These are phyloP conservation scores for Schwanniomyces sp. DNA, from an alignment of 805 yeast genomes.

Conservation along the genomic window DNA sequence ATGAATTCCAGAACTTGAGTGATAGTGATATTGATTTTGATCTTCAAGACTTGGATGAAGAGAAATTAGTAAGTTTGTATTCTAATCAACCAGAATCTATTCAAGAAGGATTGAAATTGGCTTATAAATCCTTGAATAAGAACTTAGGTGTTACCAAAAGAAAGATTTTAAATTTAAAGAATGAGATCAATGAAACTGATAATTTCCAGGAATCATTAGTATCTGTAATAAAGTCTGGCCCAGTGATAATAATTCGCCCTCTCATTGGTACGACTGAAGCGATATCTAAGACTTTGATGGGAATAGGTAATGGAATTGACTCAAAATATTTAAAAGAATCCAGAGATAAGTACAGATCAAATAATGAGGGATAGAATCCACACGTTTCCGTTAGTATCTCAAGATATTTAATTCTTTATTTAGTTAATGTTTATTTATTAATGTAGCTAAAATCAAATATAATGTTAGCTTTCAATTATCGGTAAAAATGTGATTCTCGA, in stretches of 20 bases:
- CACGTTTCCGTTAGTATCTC: neutral
- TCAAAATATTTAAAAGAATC: constrained; percentile 58
- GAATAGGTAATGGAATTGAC: constrained; percentile 78
- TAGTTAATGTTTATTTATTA: neutral
- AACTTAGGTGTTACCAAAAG: constrained; percentile 66
- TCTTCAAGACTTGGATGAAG: constrained; percentile 21
- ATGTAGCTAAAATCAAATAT: neutral
- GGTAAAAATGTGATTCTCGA: neutral
- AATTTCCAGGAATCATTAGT: constrained; percentile 65
- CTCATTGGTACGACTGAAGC: constrained; percentile 93
- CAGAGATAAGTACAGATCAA: constrained; percentile 61
- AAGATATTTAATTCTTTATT: neutral
- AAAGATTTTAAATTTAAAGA: constrained; percentile 58
- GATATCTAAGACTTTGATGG: constrained; percentile 76
- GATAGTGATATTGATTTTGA: constrained; percentile 13
- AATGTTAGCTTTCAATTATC: neutral
- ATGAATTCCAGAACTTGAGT: constrained; percentile 23
- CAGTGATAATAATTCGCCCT: constrained; percentile 78
- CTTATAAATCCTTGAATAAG: constrained; percentile 68
- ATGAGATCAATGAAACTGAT: constrained; percentile 62
- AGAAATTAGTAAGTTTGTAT: constrained; percentile 61
- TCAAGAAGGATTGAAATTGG: constrained; percentile 72
- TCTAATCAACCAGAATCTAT: constrained; percentile 79
- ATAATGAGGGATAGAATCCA: neutral
- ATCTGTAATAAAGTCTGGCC: constrained; percentile 73